Evolutionary conservation across 345 rosid species (phyloP).

Genomic region (Populus nigra): DNA sequence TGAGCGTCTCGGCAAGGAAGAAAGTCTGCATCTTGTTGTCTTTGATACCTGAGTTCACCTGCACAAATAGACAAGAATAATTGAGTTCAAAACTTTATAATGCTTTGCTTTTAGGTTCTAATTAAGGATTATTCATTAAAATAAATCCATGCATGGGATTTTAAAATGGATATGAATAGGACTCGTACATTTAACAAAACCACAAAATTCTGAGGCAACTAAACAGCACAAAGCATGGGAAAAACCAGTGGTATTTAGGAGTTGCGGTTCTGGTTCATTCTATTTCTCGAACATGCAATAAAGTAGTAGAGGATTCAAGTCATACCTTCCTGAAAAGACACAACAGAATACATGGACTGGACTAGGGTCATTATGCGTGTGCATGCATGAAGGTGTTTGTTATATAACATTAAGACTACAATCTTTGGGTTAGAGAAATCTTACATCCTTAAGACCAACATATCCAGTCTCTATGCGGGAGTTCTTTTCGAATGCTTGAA

Average conservation of each 20-base stretch:
- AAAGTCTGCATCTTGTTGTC: conserved; percentile 99
- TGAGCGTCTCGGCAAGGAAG: conserved; percentile 89
- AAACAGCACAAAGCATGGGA: not conserved
- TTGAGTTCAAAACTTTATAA: not conserved
- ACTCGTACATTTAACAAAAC: not conserved
- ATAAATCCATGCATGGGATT: not conserved
- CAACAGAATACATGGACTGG: not conserved
- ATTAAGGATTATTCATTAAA: not conserved
- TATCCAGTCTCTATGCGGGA: conserved; percentile 83
- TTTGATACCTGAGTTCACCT: conserved; percentile 78
- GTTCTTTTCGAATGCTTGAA: conserved; percentile 88
- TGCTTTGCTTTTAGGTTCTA: not conserved
- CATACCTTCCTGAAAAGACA: not conserved
- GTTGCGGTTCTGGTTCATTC: not conserved
- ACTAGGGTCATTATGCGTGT: not conserved
- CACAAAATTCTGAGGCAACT: not conserved
- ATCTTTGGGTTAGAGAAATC: conserved; percentile 15
- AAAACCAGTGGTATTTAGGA: not conserved
- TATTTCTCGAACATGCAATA: not conserved
- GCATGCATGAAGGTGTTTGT: not conserved
- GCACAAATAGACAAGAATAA: conserved; percentile 3
- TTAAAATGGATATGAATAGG: not conserved
- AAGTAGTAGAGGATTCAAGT: not conserved
- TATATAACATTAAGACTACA: not conserved
- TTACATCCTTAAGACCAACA: conserved; percentile 94